phyloP scores from a whole-genome alignment of 179 eudicot genomes.

The Pouteria campechiana region DNA sequence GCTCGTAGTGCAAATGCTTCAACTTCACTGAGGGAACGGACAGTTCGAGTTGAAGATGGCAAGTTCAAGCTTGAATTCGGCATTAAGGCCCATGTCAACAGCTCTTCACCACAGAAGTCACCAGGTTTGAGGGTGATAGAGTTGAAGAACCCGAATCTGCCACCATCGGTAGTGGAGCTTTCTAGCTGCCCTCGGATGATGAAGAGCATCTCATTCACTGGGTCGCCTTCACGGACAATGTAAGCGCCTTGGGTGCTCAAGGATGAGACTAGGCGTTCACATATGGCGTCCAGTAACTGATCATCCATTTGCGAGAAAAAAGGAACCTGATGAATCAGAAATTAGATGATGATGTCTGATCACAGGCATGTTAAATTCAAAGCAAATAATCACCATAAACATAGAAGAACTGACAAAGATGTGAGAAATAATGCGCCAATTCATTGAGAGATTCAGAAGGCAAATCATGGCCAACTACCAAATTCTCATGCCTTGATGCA shows the following conservation, averaged over 20 bases:
- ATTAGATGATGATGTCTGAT: not conserved
- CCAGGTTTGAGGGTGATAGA: constrained; percentile 76
- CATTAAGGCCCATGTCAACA: constrained; percentile 80
- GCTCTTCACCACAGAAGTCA: constrained; percentile 82
- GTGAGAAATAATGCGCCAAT: too few relatives aligned
- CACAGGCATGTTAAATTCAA: too few relatives aligned
- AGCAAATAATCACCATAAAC: too few relatives aligned
- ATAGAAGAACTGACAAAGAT: too few relatives aligned
- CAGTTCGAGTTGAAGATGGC: constrained; percentile 77
- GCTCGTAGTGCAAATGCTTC: constrained; percentile 79
- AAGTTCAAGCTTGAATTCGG: constrained; percentile 52
- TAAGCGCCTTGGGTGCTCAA: constrained; percentile 56
- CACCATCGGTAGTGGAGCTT: constrained; percentile 88
- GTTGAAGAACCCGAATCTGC: constrained; percentile 77
- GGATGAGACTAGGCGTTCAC: constrained; percentile 70
- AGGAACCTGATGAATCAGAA: constrained; percentile 44
- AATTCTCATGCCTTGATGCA: too few relatives aligned
- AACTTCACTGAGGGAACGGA: constrained; percentile 63
- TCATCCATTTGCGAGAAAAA: constrained; percentile 90
- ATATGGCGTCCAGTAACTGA: constrained; percentile 85
- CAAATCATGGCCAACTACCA: too few relatives aligned
- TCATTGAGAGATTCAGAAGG: too few relatives aligned
- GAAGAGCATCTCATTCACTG: constrained; percentile 78
- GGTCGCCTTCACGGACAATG: constrained; percentile 72
- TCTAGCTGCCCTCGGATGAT: constrained; percentile 76